Evolutionary conservation across 106 monocot genomes (phyloP).

Genomic region (Chionographis japonica): DNA sequence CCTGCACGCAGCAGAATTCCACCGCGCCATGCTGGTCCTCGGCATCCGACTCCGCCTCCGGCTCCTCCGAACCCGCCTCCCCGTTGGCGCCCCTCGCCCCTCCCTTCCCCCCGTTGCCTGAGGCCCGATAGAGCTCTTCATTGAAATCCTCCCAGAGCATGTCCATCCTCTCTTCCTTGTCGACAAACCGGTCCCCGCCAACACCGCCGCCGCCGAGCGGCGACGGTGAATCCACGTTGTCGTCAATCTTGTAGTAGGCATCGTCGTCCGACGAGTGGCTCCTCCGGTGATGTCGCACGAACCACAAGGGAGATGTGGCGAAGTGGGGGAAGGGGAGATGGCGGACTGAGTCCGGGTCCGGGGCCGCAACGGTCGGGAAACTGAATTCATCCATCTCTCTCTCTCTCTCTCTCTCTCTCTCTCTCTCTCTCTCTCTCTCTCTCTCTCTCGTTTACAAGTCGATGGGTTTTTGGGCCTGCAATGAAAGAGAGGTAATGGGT

Average conservation of each 20-base stretch:
- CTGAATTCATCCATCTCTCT: conserved; percentile 38
- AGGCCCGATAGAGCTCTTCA: conserved; percentile 26
- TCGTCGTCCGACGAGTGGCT: conserved; percentile 6
- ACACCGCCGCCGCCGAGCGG: background rate
- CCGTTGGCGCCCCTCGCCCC: background rate
- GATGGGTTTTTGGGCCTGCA: background rate
- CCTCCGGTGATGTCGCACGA: background rate
- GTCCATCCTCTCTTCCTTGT: conserved; percentile 48
- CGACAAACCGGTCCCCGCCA: too few species aligned
- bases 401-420: background rate
- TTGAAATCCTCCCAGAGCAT: conserved; percentile 68
- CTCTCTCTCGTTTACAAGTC: background rate
- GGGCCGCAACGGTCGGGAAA: conserved; percentile 25
- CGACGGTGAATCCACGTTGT: background rate
- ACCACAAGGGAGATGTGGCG: conserved; percentile 27
- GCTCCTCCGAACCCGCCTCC: background rate
- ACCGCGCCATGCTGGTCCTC: background rate
- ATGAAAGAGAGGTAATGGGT: background rate
- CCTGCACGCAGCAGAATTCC: background rate
- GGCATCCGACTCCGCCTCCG: too few species aligned
- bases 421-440: background rate
- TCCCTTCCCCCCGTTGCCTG: background rate
- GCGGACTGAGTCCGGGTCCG: conserved; percentile 11
- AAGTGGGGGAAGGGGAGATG: conserved; percentile 26
- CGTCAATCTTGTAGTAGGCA: too few species aligned